phyloP scores from a whole-genome alignment of 306 rosid genomes.

The Trifolium subterraneum region DNA sequence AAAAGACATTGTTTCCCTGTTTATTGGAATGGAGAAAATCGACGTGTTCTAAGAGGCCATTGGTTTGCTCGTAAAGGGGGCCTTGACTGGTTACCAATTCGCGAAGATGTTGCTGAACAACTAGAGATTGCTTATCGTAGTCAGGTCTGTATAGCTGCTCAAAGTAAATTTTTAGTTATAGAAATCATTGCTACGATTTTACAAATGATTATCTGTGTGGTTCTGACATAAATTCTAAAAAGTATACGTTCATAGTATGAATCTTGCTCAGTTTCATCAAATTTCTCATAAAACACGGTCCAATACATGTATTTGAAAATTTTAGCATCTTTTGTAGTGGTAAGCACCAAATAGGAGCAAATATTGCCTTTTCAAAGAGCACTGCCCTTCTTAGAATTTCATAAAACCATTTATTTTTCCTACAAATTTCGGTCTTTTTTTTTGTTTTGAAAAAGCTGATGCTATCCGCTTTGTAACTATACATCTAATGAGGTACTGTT shows the following conservation, averaged over 20 bases:
- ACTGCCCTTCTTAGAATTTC: constrained; percentile 23
- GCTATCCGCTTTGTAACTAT: not conserved
- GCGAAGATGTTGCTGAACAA: constrained; percentile 94
- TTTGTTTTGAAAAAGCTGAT: constrained; percentile 5
- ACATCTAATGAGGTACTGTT: constrained; percentile 23
- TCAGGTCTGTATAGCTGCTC: constrained; percentile 58
- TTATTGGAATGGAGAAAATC: constrained; percentile 96
- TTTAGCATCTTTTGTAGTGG: constrained; percentile 29
- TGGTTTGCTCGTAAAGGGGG: constrained; percentile 99
- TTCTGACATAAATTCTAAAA: constrained; percentile 29
- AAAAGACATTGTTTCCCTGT: constrained; percentile 91
- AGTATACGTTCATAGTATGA: not conserved
- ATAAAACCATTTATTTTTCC: not conserved
- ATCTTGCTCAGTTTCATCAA: constrained; percentile 17
- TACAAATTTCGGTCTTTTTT: not conserved
- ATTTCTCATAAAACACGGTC: not conserved
- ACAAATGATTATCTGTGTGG: constrained; percentile 23
- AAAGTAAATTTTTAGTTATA: constrained; percentile 22
- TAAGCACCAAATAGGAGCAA: not conserved
- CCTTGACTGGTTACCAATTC: constrained; percentile 93
- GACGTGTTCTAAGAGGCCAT: constrained; percentile 95
- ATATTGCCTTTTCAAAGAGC: not conserved
- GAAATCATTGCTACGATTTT: constrained; percentile 20
- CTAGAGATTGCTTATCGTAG: constrained; percentile 82
- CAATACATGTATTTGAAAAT: not conserved